Evolutionary conservation across 441 rosid species (phyloP), one percentile per base, ranked within the genome.

Genomic region (Adansonia madagascariensis): DNA sequence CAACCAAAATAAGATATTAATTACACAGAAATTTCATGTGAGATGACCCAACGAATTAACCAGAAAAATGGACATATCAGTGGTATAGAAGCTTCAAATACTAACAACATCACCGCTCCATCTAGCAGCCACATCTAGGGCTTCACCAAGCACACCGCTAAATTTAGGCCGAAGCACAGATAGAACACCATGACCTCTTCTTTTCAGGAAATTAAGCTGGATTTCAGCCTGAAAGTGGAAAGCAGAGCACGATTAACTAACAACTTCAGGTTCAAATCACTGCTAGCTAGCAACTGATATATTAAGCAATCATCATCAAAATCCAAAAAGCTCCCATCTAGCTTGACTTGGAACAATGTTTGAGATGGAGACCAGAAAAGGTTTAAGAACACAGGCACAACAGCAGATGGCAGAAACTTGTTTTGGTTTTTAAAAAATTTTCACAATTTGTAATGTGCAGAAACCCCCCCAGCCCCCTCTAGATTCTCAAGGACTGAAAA

Each of bases 21-120:
- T 14, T 7, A 22, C 15, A 61, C 44, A 75, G 61, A 53, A 80
- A 35, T 18, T 77, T 67, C 71, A n/a, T 50, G 60, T 44, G 17
- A 67, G 55, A 22, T 59, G 22, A 59, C 43, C 15, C 14, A 24
- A 73, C 3, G 18, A 43, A 75, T 67, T 57, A 56, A 80, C 55
- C 76, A 73, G 56, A 46, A 69, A 61, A 78, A 6, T 59, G 35
- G 77, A 71, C 24, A 62, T n/a, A 59, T 59, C 70, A 65, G 43
- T 41, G 47, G 50, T 41, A 65, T 65, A 41, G 50, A 75, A 80
- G 77, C 70, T 77, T 41, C 35, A 64, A 70, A 75, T 77, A 91
- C 98, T 90, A 83, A 96, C 99, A 90, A 96, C 99, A 87, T 96
- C 99, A 77, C 99, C 99, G 55, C 98, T 96, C 98, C 99, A 96